Base-by-base conservation (phyloP, 257 asterid species). In the Asclepias syriaca region DNA sequence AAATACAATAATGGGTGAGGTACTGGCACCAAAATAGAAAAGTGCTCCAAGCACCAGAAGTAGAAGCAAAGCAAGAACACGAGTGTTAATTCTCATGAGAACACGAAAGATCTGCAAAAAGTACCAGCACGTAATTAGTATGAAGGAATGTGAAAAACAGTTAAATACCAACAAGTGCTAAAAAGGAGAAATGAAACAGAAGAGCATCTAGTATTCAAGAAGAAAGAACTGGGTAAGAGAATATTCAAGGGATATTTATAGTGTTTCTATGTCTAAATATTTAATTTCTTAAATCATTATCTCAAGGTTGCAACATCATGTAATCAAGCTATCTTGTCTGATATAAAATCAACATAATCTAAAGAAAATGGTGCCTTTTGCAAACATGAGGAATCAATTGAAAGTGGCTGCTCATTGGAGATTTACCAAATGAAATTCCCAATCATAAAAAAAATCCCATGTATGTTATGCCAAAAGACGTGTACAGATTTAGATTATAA, bases 1-100 rank as follows among this genome's bases (percentile, higher is more conserved):
- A 69, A 95, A 92, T 76, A 95, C 95, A 76, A 95, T 85, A 75
- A 82, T 85, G 0, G 99, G 94, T 8, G 99, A 95, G 79, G 98
- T 87, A 45, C 92, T 83, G 24, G 98, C 98, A 77, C 98, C 98
- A 78, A 89, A 76, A 74, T 95, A 95, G 84, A 92, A 81, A 65
- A 95, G 85, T 73, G 80, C 92, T 76, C 92, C 98, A 72, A 87
- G 73, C 63, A 84, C 94, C 80, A 85, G 70, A 75, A 90, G 89
- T 80, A 90, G 83, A 78, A 90, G 88, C 84, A 85, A 83, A 84
- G 87, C 74, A 72, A 90, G 91, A 74, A 92, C 87, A 68, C 99
- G 98, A 70, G 53, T 75, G 72, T 95, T 92, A 77, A 88, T 87
- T 81, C 97, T 88, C 92, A 82, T 83, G 79, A 95, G 82, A 71